Evolutionary conservation across 1,139 yeast species (phyloP).

Genomic region (Lodderomyces jiufengensis): DNA sequence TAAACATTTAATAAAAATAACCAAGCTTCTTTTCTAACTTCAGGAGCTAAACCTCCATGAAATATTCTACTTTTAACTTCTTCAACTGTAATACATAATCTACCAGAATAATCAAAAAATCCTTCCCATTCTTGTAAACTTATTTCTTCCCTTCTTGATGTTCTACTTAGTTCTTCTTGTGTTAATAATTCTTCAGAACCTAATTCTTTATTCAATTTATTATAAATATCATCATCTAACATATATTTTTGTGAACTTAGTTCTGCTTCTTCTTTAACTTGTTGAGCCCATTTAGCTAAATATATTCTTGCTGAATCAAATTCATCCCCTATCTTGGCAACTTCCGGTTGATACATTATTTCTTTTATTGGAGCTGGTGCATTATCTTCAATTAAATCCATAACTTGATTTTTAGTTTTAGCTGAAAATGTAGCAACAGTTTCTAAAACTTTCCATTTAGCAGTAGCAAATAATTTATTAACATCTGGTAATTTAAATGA

Average conservation of each 20-base stretch:
- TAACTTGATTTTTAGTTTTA: conserved; percentile 56
- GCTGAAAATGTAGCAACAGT: conserved; percentile 81
- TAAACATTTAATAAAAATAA: conserved; percentile 74
- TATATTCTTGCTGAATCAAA: conserved; percentile 90
- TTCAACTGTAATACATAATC: conserved; percentile 63
- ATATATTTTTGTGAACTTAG: conserved; percentile 58
- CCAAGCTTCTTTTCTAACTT: conserved; percentile 77
- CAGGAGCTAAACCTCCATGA: conserved; percentile 77
- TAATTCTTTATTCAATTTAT: conserved; percentile 61
- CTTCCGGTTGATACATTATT: conserved; percentile 73
- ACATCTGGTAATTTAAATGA: conserved; percentile 37
- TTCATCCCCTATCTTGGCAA: conserved; percentile 76
- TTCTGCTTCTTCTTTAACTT: conserved; percentile 91
- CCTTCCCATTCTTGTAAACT: conserved; percentile 77
- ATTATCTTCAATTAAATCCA: conserved; percentile 60
- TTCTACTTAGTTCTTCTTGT: conserved; percentile 54
- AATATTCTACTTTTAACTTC: conserved; percentile 82
- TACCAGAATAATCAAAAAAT: conserved; percentile 76
- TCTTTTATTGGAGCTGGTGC: conserved; percentile 64
- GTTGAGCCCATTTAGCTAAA: conserved; percentile 95
- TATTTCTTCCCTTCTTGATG: conserved; percentile 65
- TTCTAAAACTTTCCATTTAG: conserved; percentile 84
- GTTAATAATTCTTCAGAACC: conserved; percentile 60
- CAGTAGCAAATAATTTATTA: conserved; percentile 53
- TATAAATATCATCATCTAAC: conserved; percentile 58